Evolutionary conservation across 768 basidiomycete genomes (phyloP).

Genomic region (Hemileccinum impolitum): DNA sequence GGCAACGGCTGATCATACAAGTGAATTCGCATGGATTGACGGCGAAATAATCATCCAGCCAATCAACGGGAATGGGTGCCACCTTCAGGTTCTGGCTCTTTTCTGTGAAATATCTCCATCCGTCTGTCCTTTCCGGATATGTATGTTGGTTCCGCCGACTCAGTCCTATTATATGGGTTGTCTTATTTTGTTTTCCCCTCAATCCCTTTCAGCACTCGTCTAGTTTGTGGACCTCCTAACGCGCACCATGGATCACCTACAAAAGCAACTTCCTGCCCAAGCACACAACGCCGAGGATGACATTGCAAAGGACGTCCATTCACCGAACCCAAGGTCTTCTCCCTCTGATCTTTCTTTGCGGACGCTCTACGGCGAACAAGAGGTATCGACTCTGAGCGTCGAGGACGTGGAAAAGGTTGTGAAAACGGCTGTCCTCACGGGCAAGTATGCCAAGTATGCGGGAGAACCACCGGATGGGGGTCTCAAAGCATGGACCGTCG

Average conservation of each 20-base stretch:
- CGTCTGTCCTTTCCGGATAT: not conserved
- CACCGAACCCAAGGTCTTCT: not conserved
- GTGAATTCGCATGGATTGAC: too few relatives aligned
- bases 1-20: too few relatives aligned
- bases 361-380: constrained; percentile 8
- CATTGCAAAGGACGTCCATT: not conserved
- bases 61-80: too few relatives aligned
- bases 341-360: not conserved
- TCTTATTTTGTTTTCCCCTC: too few relatives aligned
- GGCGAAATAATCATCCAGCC: too few relatives aligned
- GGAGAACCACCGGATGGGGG: constrained; percentile 28
- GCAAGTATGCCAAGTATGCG: constrained; percentile 13
- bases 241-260: not conserved
- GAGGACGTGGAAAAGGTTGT: constrained; percentile 11
- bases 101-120: not conserved
- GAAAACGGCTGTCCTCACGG: not conserved
- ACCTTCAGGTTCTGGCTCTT: not conserved
- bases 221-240: not conserved
- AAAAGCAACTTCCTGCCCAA: not conserved
- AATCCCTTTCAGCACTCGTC: not conserved
- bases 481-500: constrained; percentile 28
- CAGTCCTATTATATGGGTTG: not conserved
- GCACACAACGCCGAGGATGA: not conserved
- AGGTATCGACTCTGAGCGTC: not conserved
- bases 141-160: not conserved